Base-by-base conservation (phyloP, 768 basidiomycete genomes). In the Stropharia rugosoannulata region DNA sequence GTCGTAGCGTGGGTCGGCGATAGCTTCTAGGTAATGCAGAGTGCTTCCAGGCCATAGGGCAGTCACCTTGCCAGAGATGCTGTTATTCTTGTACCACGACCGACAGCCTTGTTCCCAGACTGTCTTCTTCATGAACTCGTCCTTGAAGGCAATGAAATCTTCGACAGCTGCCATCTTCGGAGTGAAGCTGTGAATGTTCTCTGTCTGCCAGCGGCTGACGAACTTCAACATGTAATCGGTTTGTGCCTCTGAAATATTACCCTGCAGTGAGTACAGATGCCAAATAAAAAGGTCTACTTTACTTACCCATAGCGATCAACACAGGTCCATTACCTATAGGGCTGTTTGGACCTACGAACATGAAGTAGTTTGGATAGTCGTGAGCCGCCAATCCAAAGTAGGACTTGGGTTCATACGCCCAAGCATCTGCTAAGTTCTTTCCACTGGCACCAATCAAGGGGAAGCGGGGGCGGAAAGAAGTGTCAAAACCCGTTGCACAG, bases 401-500 rank as follows among this genome's bases (percentile, higher is more conserved):
- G n/a, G 59, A 51, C 45, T 58, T 64, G 3, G 66, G 58, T 39
- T 71, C 67, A 13, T 67, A 49, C 22, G 55, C 51, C 70, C 71
- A 73, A 27, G 60, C 62, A 5, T 72, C 66, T 13, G 56, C 55
- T 52, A 73, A 60, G 46, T 42, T 65, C 47, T 51, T 59, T 4
- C 70, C 67, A 18, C 55, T 51, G 12, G 49, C 44, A 4, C 70
- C 71, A 25, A 68, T 57, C 4, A 73, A 46, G 4, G 66, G 64
- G 46, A 73, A 73, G 3, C 65, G 63, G 43, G 71, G 70, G 44
- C 57, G 63, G 52, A 60, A 71, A 1, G 66, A 63, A 6, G 68
- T 70, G 51, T 71, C 60, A 46, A 73, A 70, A 0, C 72, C 72
- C 12, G 71, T 71, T 12, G 71, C 72, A 47, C 72, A 73, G 44